phyloP scores from a whole-genome alignment of 75 land plant species.

The Pinus taeda region DNA sequence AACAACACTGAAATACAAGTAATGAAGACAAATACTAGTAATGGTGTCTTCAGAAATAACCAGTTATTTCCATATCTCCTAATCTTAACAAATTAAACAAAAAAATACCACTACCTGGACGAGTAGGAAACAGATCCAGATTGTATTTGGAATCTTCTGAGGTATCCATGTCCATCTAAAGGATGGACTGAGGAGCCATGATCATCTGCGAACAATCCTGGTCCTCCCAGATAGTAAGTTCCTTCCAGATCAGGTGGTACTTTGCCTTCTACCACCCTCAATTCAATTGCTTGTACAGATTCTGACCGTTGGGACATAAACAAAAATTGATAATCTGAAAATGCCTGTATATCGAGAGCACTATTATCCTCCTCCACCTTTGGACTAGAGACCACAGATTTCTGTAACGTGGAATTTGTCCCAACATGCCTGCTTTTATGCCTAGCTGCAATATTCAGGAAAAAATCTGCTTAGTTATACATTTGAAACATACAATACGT shows the following conservation, averaged over 20 bases:
- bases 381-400: too few relatives aligned
- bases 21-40: too few relatives aligned
- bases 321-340: constrained; percentile 72
- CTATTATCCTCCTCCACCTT: too few relatives aligned
- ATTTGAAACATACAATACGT: too few relatives aligned
- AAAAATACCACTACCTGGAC: constrained; percentile 27
- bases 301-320: constrained; percentile 65
- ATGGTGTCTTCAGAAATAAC: too few relatives aligned
- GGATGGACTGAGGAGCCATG: constrained; percentile 79
- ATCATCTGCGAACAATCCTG: constrained; percentile 71
- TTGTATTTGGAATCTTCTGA: constrained; percentile 39
- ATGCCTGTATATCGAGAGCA: constrained; percentile 19
- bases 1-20: too few relatives aligned
- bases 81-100: not conserved
- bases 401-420: too few relatives aligned
- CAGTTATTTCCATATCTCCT: too few relatives aligned
- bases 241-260: constrained; percentile 65
- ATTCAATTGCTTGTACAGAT: constrained; percentile 28
- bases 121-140: constrained; percentile 32
- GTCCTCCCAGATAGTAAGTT: constrained; percentile 69
- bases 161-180: constrained; percentile 84
- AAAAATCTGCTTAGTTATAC: too few relatives aligned
- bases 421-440: too few relatives aligned
- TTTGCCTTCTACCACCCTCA: constrained; percentile 43
- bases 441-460: too few relatives aligned